These are phyloP conservation scores for Penicillium macrosclerotiorum DNA, from an alignment of 495 filamentous ascomycete genomes.

Conservation along the genomic window DNA sequence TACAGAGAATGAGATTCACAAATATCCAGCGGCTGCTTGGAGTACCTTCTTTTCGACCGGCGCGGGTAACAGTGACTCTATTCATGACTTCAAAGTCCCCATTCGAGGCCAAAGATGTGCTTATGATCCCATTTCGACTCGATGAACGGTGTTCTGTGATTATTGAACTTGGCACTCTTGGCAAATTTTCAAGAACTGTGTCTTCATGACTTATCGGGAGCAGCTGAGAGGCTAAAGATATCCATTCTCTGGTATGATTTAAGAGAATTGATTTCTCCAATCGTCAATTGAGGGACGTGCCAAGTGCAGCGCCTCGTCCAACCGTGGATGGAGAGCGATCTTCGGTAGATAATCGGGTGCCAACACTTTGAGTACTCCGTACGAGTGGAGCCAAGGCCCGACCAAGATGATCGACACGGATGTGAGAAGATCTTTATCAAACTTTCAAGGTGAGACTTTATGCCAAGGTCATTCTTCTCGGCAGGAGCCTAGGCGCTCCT, in stretches of 20 bases:
- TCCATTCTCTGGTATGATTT: not conserved
- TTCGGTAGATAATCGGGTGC: not conserved
- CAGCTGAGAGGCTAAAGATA: conserved; percentile 3
- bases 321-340: not conserved
- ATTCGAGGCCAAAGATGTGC: not conserved
- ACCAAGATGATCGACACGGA: conserved; percentile 3
- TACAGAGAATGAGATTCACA: not conserved
- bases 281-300: conserved; percentile 2
- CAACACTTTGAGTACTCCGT: too few species aligned
- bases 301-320: conserved; percentile 10
- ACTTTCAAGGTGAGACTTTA: not conserved
- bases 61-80: too few species aligned
- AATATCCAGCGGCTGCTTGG: not conserved
- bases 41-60: too few species aligned
- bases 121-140: not conserved
- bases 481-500: not conserved
- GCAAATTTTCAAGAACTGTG: conserved; percentile 2
- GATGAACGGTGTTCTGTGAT: not conserved
- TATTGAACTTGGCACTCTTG: conserved; percentile 9
- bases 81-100: not conserved
- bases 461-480: conserved; percentile 3
- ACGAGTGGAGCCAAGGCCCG: not conserved
- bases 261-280: conserved; percentile 1
- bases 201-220: conserved; percentile 5
- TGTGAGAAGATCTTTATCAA: not conserved